Base-by-base conservation (phyloP, 2,329 filamentous ascomycete genomes). In the Paracoccidioides lutzii region DNA sequence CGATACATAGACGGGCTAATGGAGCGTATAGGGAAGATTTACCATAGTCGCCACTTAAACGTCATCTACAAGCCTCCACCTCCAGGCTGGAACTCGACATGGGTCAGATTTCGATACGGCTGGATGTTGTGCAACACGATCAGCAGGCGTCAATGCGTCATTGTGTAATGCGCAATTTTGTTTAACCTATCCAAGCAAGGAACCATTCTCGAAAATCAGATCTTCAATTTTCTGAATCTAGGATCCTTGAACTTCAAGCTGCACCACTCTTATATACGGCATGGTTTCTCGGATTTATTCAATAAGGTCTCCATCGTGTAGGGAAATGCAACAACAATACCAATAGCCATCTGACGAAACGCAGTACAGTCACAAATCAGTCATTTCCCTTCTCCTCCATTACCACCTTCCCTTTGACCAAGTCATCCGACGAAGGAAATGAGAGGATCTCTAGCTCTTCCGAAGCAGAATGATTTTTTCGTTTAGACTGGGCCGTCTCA, bases 181-280 rank as follows among this genome's bases (percentile, higher is more conserved):
- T 35, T 35, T 15, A 15, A n/a, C 32, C 32, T 33, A 35, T 44
- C 35, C 49, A 28, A 40, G 46, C 37, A 32, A 35, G 6, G 33
- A 51, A 51, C 8, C 10, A 30, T 41, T 51, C 49, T 51, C 49
- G 49, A 51, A 51, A 51, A 51, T 30, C 22, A 32, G 35, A 51
- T 51, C 45, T 48, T 33, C 45, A n/a, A 12, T 28, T 40, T 51
- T 37, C 49, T 41, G 22, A 28, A 40, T 41, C 33, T 14, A 35
- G 30, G 22, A 51, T 51, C 32, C 45, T n/a, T 48, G 45, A 48
- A 46, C 33, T 32, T 37, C 14, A 30, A 30, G 30, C 32, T 32
- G 44, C 30, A 12, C 32, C 6, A 5, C 8, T 14, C 14, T 48
- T 14, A 48, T 7, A 9, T 15, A 37, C 12, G 32, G 3, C 45